These are phyloP conservation scores for Lyophyllum atratum DNA, from an alignment of 768 basidiomycete genomes.

Conservation along the genomic window DNA sequence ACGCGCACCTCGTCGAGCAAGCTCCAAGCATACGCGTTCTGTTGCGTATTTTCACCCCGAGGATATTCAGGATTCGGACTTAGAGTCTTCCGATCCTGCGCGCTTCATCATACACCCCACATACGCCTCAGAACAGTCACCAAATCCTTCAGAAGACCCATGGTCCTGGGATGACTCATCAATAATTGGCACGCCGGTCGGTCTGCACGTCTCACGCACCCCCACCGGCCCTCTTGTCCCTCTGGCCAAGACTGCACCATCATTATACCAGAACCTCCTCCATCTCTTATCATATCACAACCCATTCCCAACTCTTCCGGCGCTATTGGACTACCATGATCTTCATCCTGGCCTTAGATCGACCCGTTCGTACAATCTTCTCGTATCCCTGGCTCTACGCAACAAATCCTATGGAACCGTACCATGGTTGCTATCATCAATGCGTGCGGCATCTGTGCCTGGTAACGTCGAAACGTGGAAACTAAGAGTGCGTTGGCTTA, in stretches of 20 bases:
- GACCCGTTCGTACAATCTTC: slow-evolving; percentile 46
- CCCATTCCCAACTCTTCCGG: slow-evolving; percentile 32
- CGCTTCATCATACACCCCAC: slow-evolving; percentile 5
- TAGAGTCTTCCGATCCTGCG: slow-evolving; percentile 25
- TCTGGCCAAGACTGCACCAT: slow-evolving; percentile 28
- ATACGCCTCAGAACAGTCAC: not conserved
- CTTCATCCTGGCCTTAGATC: slow-evolving; percentile 37
- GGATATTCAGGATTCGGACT: slow-evolving; percentile 25
- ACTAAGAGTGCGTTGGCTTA: slow-evolving; percentile 56
- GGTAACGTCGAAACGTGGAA: slow-evolving; percentile 57
- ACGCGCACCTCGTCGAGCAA: not conserved
- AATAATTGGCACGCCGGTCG: slow-evolving; percentile 10
- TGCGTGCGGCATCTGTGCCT: slow-evolving; percentile 43
- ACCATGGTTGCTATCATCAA: slow-evolving; percentile 43
- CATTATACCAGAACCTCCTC: slow-evolving; percentile 45
- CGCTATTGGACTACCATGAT: slow-evolving; percentile 53
- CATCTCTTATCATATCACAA: slow-evolving; percentile 33
- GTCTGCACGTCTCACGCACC: not conserved
- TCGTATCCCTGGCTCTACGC: slow-evolving; percentile 51
- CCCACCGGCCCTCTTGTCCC: slow-evolving; percentile 20
- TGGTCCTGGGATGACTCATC: slow-evolving; percentile 13
- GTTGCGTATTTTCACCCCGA: slow-evolving; percentile 22
- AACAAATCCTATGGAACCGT: slow-evolving; percentile 49
- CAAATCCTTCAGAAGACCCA: not conserved
- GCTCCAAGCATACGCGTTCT: not conserved